Evolutionary conservation across 345 rosid genomes (phyloP), one percentile per base, ranked within the genome.

Genomic region (Arabidopsis suecica): DNA sequence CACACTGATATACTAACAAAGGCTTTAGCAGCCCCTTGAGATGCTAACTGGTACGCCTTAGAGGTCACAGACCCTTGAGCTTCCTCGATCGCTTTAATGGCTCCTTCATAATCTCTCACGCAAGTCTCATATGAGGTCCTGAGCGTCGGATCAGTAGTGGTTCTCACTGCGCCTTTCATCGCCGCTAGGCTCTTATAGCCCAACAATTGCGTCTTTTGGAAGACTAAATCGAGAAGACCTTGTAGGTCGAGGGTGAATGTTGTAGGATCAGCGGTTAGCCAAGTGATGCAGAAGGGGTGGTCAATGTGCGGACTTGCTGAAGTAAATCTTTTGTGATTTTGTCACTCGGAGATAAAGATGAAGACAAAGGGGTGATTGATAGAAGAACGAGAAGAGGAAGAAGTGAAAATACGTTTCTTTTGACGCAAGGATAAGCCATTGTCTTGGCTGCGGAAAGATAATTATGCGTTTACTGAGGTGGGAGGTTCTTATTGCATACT

Each of bases 91-190:
- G 63, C 48, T 10, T 41, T 14, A 68, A 68, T 42, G 30, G 74
- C 10, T 33, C 0, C n/a, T 13, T 61, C 74, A 75, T 75, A 75
- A 33, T 34, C 11, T 33, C 2, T 22, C 9, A 68, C 47, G 20
- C 79, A 75, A 23, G 38, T 14, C 1, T 22, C 53, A n/a, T 68
- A 75, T 3, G 74, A 49, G 3, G 3, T 5, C 16, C 61, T 69
- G 12, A 68, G 79, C n/a, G 4, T 42, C 8, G 49, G 74, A 68
- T 76, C 79, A 50, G 56, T 51, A 11, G 63, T 61, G 64, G 69
- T 54, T 53, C 74, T 68, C 4, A 10, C 49, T 16, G 69, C 44
- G 38, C 69, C 69, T 76, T 68, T 61, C 56, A 53, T 69, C 36
- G 3, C 34, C 5, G 40, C 58, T 61, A 69, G 69, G 13, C 61